Evolutionary conservation across 139 green algal species (phyloP).

Genomic region (Chlamydomonas incerta): DNA sequence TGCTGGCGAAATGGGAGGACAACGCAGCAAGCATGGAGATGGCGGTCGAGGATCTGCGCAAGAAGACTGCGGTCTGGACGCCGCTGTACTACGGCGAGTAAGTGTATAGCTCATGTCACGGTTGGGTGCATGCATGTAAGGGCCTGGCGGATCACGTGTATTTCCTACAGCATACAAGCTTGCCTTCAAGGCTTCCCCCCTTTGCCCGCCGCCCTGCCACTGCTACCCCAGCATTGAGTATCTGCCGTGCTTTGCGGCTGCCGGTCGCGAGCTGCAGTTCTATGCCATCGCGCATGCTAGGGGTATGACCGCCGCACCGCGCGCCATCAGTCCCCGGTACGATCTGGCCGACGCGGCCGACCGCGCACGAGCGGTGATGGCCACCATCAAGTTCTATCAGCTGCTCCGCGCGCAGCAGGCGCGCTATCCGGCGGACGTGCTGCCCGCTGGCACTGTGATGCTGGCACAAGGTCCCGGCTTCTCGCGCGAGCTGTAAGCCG

Average conservation of each 20-base stretch:
- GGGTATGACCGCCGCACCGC: constrained; percentile 12
- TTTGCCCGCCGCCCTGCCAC: not conserved
- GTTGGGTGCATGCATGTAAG: not conserved
- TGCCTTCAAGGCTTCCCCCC: not conserved
- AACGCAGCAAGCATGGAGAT: not conserved
- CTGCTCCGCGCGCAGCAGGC: constrained; percentile 12
- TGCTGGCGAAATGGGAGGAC: constrained; percentile 27
- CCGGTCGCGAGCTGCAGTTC: constrained; percentile 26
- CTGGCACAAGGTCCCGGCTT: not conserved
- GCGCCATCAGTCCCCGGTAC: constrained; percentile 11
- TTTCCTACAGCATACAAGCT: not conserved
- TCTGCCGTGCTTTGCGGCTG: constrained; percentile 30
- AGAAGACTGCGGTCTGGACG: constrained; percentile 20
- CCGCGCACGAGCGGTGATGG: constrained; percentile 26
- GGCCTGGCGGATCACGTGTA: not conserved
- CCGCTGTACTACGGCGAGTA: constrained; percentile 18
- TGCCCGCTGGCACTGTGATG: constrained; percentile 2
- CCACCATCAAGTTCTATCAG: constrained; percentile 33
- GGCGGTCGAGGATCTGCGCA: constrained; percentile 13
- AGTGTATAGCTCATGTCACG: not conserved
- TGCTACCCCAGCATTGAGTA: constrained; percentile 24
- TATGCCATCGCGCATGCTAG: constrained; percentile 7
- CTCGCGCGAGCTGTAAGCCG: constrained; percentile 16
- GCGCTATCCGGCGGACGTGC: constrained; percentile 15
- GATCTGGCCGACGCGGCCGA: not conserved